Evolutionary conservation across 2,329 filamentous ascomycete species (phyloP).

Genomic region (Exophiala dermatitidis): DNA sequence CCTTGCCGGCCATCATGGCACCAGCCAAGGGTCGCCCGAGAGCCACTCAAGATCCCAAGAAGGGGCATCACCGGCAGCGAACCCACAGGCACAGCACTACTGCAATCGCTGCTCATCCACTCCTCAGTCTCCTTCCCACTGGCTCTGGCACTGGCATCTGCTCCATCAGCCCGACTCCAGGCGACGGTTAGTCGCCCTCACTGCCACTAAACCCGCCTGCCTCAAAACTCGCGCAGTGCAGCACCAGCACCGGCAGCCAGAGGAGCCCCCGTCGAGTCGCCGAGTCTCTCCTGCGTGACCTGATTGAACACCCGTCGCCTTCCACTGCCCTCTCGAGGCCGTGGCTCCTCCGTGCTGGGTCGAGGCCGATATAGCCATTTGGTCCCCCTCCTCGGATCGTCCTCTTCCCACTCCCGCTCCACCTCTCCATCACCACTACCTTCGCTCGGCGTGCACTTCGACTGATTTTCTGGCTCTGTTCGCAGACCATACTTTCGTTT

Average conservation of each 20-base stretch:
- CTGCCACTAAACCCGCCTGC: conserved; percentile 18
- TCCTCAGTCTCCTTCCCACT: conserved; percentile 7
- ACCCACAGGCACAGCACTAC: no score
- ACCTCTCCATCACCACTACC: conserved; percentile 18
- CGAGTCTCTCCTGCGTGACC: conserved; percentile 15
- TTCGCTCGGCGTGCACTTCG: conserved; percentile 18
- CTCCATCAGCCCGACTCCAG: conserved; percentile 12
- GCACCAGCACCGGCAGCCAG: background rate
- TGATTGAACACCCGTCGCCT: conserved; percentile 14
- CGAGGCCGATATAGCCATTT: conserved; percentile 26
- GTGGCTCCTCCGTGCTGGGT: conserved; percentile 1
- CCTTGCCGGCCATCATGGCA: background rate
- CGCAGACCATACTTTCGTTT: conserved; percentile 29
- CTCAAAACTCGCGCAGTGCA: conserved; percentile 14
- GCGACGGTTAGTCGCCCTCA: conserved; percentile 14
- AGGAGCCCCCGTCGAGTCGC: conserved; percentile 13
- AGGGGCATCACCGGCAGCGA: no score
- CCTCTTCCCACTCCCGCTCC: conserved; percentile 22
- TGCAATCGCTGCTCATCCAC: conserved; percentile 1
- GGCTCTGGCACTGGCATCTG: conserved; percentile 4
- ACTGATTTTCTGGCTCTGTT: conserved; percentile 25
- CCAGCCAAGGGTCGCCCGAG: background rate
- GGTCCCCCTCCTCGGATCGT: conserved; percentile 19
- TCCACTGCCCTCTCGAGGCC: conserved; percentile 6
- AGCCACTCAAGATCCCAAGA: no score